phyloP scores from a whole-genome alignment of 1,284 basidiomycete genomes.

The Sporisorium scitamineum region DNA sequence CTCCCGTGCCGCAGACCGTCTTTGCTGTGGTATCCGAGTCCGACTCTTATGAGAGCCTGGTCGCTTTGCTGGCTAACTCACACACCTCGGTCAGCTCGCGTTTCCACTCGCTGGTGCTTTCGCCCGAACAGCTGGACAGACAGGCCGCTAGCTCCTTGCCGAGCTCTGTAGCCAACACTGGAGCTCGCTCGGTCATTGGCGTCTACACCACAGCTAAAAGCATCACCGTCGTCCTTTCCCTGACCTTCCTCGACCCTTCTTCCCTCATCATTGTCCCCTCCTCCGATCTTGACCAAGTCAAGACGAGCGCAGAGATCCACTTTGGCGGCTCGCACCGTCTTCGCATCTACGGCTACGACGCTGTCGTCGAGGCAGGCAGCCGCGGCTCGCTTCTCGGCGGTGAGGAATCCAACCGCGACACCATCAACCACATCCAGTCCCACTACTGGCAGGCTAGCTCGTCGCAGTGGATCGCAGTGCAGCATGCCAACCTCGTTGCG shows the following conservation, averaged over 20 bases:
- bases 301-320: constrained; percentile 11
- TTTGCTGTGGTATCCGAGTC: constrained; percentile 45
- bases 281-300: constrained; percentile 33
- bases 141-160: constrained; percentile 26
- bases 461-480: constrained; percentile 51
- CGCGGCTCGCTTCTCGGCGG: constrained; percentile 15
- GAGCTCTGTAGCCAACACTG: constrained; percentile 10
- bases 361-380: constrained; percentile 42
- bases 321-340: constrained; percentile 41
- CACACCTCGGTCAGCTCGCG: constrained; percentile 39
- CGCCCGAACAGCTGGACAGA: constrained; percentile 24
- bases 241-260: constrained; percentile 38
- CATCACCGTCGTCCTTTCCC: constrained; percentile 29
- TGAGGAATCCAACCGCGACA: constrained; percentile 20
- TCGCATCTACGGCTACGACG: constrained; percentile 39
- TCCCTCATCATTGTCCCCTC: constrained; percentile 48
- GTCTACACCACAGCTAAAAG: constrained; percentile 48
- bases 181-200: constrained; percentile 36
- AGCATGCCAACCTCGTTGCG: constrained; percentile 51
- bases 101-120: constrained; percentile 45
- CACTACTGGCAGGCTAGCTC: constrained; percentile 51
- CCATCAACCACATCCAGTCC: constrained; percentile 47
- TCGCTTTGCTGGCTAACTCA: constrained; percentile 47
- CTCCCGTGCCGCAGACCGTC: constrained; percentile 28
- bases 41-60: constrained; percentile 42